Percentiles rank a stretch among this genome's conserved stretches.
These are phyloP conservation scores for Chaetomium tenue DNA, from an alignment of 495 filamentous ascomycete genomes.

Conservation along the genomic window DNA sequence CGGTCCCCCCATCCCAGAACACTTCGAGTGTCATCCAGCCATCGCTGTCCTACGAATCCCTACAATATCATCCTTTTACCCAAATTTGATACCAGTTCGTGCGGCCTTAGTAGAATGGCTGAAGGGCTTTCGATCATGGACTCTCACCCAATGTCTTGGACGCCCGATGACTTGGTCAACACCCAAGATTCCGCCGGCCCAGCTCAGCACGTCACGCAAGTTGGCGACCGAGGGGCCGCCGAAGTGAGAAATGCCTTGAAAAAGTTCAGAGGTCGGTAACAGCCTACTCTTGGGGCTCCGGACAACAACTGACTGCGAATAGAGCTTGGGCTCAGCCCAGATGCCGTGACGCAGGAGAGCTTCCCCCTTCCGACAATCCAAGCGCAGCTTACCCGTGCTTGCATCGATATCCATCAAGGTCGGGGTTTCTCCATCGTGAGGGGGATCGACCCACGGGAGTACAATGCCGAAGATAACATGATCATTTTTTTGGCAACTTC, in stretches of 20 bases:
- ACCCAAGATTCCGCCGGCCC: background rate
- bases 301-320: conserved; percentile 13
- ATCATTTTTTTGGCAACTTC: conserved; percentile 51
- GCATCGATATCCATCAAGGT: conserved; percentile 41
- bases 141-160: conserved; percentile 27
- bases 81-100: background rate
- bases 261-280: conserved; percentile 40
- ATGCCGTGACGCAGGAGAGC: conserved; percentile 33
- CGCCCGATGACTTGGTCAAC: conserved; percentile 8
- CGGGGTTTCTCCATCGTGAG: conserved; percentile 51
- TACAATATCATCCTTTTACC: background rate
- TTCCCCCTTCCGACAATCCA: conserved; percentile 46
- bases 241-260: conserved; percentile 25
- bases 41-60: background rate
- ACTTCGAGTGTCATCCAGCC: background rate
- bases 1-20: background rate
- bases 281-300: background rate
- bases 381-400: conserved; percentile 34
- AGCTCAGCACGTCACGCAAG: conserved; percentile 11
- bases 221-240: conserved; percentile 10
- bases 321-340: conserved; percentile 41
- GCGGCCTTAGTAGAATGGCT: background rate
- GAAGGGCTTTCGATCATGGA: background rate
- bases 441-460: conserved; percentile 45
- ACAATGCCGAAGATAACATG: conserved; percentile 48